Evolutionary conservation across 805 yeast species (phyloP).

Genomic region (Sugiyamaella valdiviana): DNA sequence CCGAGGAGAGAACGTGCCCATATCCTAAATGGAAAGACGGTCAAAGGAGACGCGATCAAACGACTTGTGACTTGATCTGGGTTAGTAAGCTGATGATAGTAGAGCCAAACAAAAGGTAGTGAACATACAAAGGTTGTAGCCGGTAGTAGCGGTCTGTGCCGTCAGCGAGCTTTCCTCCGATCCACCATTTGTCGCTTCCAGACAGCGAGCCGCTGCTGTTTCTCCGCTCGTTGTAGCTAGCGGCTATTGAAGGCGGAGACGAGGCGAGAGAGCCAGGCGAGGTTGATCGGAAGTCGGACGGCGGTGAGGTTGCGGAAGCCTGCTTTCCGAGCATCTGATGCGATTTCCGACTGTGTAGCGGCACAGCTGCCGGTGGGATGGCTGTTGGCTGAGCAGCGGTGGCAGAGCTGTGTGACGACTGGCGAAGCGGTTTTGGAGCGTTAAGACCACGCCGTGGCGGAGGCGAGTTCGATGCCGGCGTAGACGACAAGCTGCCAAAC

Average conservation of each 20-base stretch:
- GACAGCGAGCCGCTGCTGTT: conserved; percentile 8
- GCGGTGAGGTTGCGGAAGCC: too few species aligned
- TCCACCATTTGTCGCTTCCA: conserved; percentile 28
- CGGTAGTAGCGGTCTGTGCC: conserved; percentile 25
- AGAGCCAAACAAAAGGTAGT: not conserved
- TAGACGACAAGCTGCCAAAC: conserved; percentile 13
- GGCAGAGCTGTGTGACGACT: too few species aligned
- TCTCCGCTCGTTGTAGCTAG: conserved; percentile 13
- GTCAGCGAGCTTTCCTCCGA: conserved; percentile 26
- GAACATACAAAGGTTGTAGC: conserved; percentile 17
- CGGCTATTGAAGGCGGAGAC: conserved; percentile 1
- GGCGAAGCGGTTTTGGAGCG: not conserved
- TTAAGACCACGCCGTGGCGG: not conserved
- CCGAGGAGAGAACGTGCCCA: not conserved
- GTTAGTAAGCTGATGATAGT: not conserved
- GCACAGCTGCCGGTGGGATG: too few species aligned
- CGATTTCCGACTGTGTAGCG: too few species aligned
- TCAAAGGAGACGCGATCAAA: conserved; percentile 24
- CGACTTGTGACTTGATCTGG: conserved; percentile 14
- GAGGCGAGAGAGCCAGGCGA: not conserved
- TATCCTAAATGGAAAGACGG: conserved; percentile 12
- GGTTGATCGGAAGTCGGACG: too few species aligned
- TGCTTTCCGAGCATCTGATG: too few species aligned
- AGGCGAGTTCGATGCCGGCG: not conserved
- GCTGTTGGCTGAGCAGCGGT: too few species aligned